phyloP scores from a whole-genome alignment of 2,329 filamentous ascomycete genomes.

The Neofusicoccum umdonicola region DNA sequence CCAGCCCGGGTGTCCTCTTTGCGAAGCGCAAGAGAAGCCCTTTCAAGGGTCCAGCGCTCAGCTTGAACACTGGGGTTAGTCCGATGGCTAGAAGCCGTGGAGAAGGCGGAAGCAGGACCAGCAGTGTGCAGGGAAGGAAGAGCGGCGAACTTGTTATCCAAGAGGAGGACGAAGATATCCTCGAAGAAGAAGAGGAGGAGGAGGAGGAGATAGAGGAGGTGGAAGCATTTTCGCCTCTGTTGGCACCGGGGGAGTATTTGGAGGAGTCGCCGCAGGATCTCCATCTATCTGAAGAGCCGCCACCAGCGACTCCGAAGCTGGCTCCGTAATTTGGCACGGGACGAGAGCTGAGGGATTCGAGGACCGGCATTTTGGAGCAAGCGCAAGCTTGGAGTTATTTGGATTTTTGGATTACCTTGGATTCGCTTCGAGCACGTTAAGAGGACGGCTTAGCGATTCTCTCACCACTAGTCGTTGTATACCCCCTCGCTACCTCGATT shows the following conservation, averaged over 20 bases:
- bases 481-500: slow-evolving; percentile 9
- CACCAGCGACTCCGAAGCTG: slow-evolving; percentile 1
- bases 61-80: slow-evolving; percentile 40
- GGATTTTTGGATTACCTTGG: slow-evolving; percentile 4
- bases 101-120: slow-evolving; percentile 34
- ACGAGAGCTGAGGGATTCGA: not conserved
- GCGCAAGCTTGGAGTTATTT: slow-evolving; percentile 1
- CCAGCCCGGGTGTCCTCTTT: slow-evolving; percentile 66
- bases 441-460: not conserved
- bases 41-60: slow-evolving; percentile 71
- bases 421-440: not conserved
- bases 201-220: slow-evolving; percentile 20
- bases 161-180: slow-evolving; percentile 40
- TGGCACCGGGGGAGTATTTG: slow-evolving; percentile 28
- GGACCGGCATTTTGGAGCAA: not conserved
- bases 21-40: slow-evolving; percentile 77
- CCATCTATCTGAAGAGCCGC: slow-evolving; percentile 11
- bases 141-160: slow-evolving; percentile 73
- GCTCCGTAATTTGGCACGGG: not conserved
- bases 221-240: slow-evolving; percentile 15
- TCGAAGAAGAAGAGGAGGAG: slow-evolving; percentile 23
- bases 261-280: slow-evolving; percentile 12
- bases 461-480: slow-evolving; percentile 13
- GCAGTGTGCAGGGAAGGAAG: slow-evolving; percentile 64
- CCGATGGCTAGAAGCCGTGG: slow-evolving; percentile 31